phyloP scores from a whole-genome alignment of 495 filamentous ascomycete genomes.

The Lepidopterella palustris region DNA sequence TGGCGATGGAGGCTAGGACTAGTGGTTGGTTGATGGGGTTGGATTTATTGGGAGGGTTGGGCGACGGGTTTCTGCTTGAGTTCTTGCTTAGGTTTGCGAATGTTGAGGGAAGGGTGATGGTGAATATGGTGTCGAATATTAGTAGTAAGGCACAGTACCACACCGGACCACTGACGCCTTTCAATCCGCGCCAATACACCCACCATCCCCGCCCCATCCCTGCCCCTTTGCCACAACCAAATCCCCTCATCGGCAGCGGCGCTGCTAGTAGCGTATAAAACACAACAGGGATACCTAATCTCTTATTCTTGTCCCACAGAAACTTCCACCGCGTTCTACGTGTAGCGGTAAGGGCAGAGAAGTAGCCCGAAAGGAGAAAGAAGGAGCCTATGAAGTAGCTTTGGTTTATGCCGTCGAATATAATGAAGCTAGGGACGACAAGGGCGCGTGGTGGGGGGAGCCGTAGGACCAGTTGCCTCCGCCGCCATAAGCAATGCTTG shows the following conservation, averaged over 20 bases:
- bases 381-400: conserved; percentile 21
- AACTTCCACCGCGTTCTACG: not conserved
- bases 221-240: not conserved
- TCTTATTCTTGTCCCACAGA: not conserved
- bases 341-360: conserved; percentile 1
- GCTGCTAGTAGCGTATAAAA: conserved; percentile 1
- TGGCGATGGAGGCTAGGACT: not conserved
- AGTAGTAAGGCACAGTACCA: conserved; percentile 21
- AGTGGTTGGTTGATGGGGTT: not conserved
- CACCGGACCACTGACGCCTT: conserved; percentile 16
- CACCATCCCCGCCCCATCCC: not conserved
- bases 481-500: conserved; percentile 16
- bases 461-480: conserved; percentile 7
- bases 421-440: not conserved
- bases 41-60: not conserved
- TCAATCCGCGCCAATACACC: not conserved
- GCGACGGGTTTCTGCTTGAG: not conserved
- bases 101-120: not conserved
- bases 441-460: not conserved
- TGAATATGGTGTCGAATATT: conserved; percentile 8
- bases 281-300: conserved; percentile 11
- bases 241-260: not conserved
- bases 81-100: not conserved
- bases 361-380: conserved; percentile 14
- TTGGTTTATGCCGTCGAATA: conserved; percentile 17